phyloP scores from a whole-genome alignment of 306 rosid genomes.

The Lathyrus sativus region DNA sequence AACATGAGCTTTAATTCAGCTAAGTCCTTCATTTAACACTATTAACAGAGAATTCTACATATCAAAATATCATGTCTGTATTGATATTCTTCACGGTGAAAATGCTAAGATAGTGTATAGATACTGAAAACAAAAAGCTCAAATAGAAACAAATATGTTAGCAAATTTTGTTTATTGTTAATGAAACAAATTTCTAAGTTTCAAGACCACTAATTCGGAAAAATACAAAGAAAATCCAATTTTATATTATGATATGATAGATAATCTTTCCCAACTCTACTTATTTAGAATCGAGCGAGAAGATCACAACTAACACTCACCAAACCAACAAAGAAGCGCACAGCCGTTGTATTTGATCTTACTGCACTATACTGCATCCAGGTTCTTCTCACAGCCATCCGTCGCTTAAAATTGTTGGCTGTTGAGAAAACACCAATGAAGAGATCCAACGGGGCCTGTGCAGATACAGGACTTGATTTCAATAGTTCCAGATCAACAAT shows the following conservation, averaged over 20 bases:
- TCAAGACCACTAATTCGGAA: conserved; percentile 27
- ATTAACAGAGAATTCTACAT: conserved; percentile 18
- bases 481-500: conserved; percentile 71
- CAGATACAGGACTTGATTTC: conserved; percentile 61
- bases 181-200: neutral
- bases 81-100: conserved; percentile 30
- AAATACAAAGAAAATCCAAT: conserved; percentile 15
- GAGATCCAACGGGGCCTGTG: conserved; percentile 61
- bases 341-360: conserved; percentile 66
- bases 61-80: conserved; percentile 2
- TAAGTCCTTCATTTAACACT: conserved; percentile 19
- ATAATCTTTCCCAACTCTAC: conserved; percentile 10
- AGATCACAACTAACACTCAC: conserved; percentile 55
- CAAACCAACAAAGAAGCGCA: conserved; percentile 98
- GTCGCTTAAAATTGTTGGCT: conserved; percentile 90
- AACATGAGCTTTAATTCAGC: conserved; percentile 41
- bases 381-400: conserved; percentile 99
- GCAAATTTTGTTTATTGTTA: conserved; percentile 23
- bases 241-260: conserved; percentile 6
- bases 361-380: conserved; percentile 97
- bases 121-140: conserved; percentile 26
- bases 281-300: conserved; percentile 16
- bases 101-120: conserved; percentile 13
- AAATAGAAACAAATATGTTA: conserved; percentile 14
- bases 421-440: conserved; percentile 95